Percentiles rank a stretch among this genome's conserved stretches.
These are phyloP conservation scores for Massospora cicadina DNA, from an alignment of 371 early-diverging fungal species.

Conservation along the genomic window DNA sequence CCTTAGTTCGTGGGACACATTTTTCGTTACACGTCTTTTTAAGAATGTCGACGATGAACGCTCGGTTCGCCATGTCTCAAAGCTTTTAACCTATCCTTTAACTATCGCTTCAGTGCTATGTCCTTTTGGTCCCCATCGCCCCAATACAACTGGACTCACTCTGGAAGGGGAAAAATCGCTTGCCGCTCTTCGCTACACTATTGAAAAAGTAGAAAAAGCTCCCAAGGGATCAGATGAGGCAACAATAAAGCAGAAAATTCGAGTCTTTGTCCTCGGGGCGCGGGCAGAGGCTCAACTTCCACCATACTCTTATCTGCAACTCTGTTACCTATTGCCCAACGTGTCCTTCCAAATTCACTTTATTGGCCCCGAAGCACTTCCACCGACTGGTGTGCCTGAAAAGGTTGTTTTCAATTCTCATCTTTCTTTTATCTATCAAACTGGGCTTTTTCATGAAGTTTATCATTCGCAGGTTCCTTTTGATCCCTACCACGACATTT, in stretches of 20 bases:
- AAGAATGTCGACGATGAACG: constrained; percentile 51
- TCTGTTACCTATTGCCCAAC: constrained; percentile 55
- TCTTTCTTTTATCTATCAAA: constrained; percentile 30
- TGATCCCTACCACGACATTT: constrained; percentile 63
- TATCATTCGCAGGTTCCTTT: constrained; percentile 31
- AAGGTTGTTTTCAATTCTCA: constrained; percentile 24
- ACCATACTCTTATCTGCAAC: constrained; percentile 54
- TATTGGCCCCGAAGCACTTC: constrained; percentile 61
- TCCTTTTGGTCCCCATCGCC: constrained; percentile 48
- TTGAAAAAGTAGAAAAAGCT: constrained; percentile 32
- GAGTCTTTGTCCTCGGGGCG: constrained; percentile 56
- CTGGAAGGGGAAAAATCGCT: constrained; percentile 49
- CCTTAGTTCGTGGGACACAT: constrained; percentile 64
- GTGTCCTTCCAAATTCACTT: constrained; percentile 64
- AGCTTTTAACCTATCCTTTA: constrained; percentile 62
- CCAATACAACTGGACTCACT: constrained; percentile 41
- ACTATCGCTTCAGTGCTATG: constrained; percentile 64
- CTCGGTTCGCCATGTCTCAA: constrained; percentile 63
- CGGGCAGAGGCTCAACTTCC: constrained; percentile 66
- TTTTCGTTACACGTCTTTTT: constrained; percentile 65
- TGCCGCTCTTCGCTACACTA: constrained; percentile 27
- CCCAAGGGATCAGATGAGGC: constrained; percentile 24
- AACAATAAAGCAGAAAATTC: constrained; percentile 34
- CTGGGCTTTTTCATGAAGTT: constrained; percentile 25
- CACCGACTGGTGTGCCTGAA: constrained; percentile 26